Base-by-base conservation (phyloP, 768 basidiomycete species). In the Lactarius quietus region DNA sequence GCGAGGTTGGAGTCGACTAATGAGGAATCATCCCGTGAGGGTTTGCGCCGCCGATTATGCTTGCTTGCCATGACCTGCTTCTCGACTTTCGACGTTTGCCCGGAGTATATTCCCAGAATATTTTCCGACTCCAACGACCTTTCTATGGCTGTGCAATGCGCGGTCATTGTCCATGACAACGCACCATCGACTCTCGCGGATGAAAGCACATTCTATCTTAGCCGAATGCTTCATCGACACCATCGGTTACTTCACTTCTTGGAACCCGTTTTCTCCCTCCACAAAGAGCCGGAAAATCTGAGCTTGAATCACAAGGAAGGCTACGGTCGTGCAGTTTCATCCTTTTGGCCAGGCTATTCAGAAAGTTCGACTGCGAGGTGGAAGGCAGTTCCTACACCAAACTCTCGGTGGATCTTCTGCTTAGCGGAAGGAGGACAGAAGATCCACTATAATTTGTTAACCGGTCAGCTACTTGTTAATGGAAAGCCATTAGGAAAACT, bases 401-500 rank as follows among this genome's bases (percentile, higher is more conserved):
- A 63, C 18, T 63, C 61, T 52, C 65, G 62, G 15, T 63, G 55
- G 65, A 29, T 63, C 7, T 29, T 28, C 12, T 52, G 61, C 20
- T 7, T n/a, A 12, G 41, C 57, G 7, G 28, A 52, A 57, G 51
- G 61, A 3, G 52, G 31, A 9, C 43, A 58, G 5, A n/a, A 43
- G 1, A 56, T 83, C 7, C 74, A 77, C 56, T 71, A 80, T 23
- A 77, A 84, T 61, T 38, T 83, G 1, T 65, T 83, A 3, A 68
- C 74, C 20, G 82, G 82, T 15, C 57, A 69, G 28, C 70, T 84
- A 1, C 73, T 82, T 20, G 73, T 84, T 12, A 70, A 79, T 14
- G 82, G 82, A 8, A 75, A 75, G 62, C 74, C 77, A 1, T 62
- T 79, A 10, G 77, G 79, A 20, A 75, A 73, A 28, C 74, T 83